Evolutionary conservation across 2,329 filamentous ascomycete species (phyloP).

Genomic region (Didymella pinodella): DNA sequence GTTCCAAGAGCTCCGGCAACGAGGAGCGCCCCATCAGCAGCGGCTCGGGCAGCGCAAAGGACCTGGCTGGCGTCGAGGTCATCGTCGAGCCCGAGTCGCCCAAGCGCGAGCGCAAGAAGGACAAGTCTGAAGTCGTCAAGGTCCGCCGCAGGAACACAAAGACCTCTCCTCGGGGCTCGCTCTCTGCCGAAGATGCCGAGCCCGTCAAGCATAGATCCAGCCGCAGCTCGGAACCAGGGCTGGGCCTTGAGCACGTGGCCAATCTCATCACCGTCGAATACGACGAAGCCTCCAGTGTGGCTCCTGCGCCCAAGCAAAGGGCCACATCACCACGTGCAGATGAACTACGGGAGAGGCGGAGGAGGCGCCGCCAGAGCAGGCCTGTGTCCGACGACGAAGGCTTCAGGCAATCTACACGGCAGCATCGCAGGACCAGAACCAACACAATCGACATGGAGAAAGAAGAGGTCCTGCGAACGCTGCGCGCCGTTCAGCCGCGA

Average conservation of each 20-base stretch:
- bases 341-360: slow-evolving; percentile 40
- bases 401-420: slow-evolving; percentile 31
- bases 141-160: slow-evolving; percentile 38
- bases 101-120: slow-evolving; percentile 21
- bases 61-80: slow-evolving; percentile 32
- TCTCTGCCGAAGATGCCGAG: slow-evolving; percentile 43
- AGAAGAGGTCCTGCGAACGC: slow-evolving; percentile 27
- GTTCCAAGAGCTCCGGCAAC: slow-evolving; percentile 41
- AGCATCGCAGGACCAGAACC: slow-evolving; percentile 39
- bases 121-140: slow-evolving; percentile 37
- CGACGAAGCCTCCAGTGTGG: slow-evolving; percentile 28
- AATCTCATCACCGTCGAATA: slow-evolving; percentile 43
- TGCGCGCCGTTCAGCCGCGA: slow-evolving; percentile 20
- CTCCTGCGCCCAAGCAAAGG: slow-evolving; percentile 22
- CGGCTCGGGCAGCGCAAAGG: slow-evolving; percentile 43
- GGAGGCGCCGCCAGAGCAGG: slow-evolving; percentile 38
- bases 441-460: slow-evolving; percentile 36
- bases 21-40: slow-evolving; percentile 46
- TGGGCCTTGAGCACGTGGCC: slow-evolving; percentile 30
- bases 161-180: slow-evolving; percentile 44
- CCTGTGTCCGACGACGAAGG: slow-evolving; percentile 38
- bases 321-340: slow-evolving; percentile 28
- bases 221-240: slow-evolving; percentile 37
- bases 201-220: slow-evolving; percentile 28
- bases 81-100: slow-evolving; percentile 32